phyloP scores from a whole-genome alignment of 495 filamentous ascomycete genomes.

The Aspergillus cavernicola region DNA sequence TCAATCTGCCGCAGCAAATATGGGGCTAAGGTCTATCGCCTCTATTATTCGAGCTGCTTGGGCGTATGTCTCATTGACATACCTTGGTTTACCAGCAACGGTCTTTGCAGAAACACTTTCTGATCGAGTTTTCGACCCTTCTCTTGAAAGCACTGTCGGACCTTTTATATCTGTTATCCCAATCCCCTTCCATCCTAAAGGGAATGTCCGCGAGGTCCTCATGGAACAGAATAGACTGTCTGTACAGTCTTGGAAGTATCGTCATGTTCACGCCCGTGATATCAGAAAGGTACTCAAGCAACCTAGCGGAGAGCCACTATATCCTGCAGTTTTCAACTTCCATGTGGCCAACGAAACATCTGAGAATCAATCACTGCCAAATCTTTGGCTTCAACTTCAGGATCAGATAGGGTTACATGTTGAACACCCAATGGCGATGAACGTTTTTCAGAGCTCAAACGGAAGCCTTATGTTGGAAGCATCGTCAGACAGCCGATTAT shows the following conservation, averaged over 20 bases:
- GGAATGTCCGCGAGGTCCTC: constrained; percentile 19
- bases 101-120: constrained; percentile 37
- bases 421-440: constrained; percentile 35
- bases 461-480: constrained; percentile 25
- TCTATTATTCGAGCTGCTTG: constrained; percentile 30
- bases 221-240: constrained; percentile 23
- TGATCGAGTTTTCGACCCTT: constrained; percentile 21
- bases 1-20: constrained; percentile 15
- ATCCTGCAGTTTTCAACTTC: constrained; percentile 36
- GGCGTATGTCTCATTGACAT: constrained; percentile 26
- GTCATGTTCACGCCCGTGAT: constrained; percentile 27
- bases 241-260: constrained; percentile 20
- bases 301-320: constrained; percentile 23
- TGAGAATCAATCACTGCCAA: not conserved
- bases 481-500: constrained; percentile 21
- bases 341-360: constrained; percentile 3
- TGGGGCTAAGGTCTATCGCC: constrained; percentile 30
- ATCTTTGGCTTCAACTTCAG: constrained; percentile 23
- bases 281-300: constrained; percentile 25
- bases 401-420: constrained; percentile 29
- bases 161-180: constrained; percentile 33
- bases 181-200: constrained; percentile 25
- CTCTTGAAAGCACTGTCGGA: constrained; percentile 27
- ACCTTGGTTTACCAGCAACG: constrained; percentile 27
- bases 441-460: constrained; percentile 18